These are phyloP conservation scores for Sistotremastrum niveocremeum DNA, from an alignment of 768 basidiomycete genomes.

Conservation along the genomic window DNA sequence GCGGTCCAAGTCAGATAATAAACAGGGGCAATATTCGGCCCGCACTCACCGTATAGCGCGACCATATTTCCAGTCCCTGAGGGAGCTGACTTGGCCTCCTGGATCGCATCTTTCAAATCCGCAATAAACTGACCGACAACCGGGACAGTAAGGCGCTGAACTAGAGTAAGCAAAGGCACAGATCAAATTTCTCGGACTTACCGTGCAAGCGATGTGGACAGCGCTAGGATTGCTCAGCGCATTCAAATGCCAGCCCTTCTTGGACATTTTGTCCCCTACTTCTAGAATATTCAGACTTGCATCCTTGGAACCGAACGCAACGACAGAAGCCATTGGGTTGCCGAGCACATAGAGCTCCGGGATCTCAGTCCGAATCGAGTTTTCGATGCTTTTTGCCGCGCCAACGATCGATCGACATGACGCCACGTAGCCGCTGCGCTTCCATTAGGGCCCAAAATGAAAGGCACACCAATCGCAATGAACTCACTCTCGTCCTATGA, in stretches of 20 bases:
- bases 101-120: constrained; percentile 70
- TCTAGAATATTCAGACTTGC: constrained; percentile 59
- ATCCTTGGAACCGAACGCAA: constrained; percentile 69
- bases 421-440: constrained; percentile 64
- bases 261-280: constrained; percentile 80
- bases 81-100: constrained; percentile 51
- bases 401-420: constrained; percentile 78
- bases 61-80: constrained; percentile 81
- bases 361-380: constrained; percentile 50
- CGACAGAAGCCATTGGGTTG: constrained; percentile 77
- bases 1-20: neutral
- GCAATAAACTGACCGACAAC: constrained; percentile 66
- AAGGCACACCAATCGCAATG: constrained; percentile 1
- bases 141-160: constrained; percentile 65
- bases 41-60: constrained; percentile 60
- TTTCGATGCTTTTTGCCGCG: constrained; percentile 56
- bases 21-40: neutral
- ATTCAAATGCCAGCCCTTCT: constrained; percentile 86
- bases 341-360: constrained; percentile 84
- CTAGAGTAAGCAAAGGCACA: constrained; percentile 1
- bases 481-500: constrained; percentile 74
- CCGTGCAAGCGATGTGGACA: constrained; percentile 90
- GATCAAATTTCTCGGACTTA: constrained; percentile 23
- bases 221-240: constrained; percentile 67
- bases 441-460: neutral